These are phyloP conservation scores for Magnusiomyces suaveolens DNA, from an alignment of 1,139 yeast species.

Conservation along the genomic window DNA sequence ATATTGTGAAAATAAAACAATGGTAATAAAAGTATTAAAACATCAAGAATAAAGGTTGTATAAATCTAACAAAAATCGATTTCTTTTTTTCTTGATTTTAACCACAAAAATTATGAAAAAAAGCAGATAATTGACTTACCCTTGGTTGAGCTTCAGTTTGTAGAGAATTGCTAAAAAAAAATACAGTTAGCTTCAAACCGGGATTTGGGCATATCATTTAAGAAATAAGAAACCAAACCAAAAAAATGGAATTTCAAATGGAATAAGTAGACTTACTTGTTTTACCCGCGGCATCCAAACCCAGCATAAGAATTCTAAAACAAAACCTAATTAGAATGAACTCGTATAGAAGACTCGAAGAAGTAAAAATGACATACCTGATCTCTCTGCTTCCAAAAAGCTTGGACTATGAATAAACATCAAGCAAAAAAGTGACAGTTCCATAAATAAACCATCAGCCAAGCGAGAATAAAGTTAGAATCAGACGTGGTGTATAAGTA, in stretches of 20 bases:
- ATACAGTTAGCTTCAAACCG: not conserved
- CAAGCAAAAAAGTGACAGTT: no score
- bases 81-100: no score
- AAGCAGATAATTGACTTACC: constrained; percentile 25
- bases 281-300: constrained; percentile 87
- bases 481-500: not conserved
- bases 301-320: constrained; percentile 70
- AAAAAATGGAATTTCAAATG: no score
- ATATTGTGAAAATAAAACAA: no score
- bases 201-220: no score
- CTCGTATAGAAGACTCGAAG: no score
- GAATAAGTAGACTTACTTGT: constrained; percentile 64
- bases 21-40: no score
- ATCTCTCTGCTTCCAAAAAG: constrained; percentile 40
- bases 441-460: no score
- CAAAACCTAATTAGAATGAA: constrained; percentile 22
- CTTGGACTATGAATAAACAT: constrained; percentile 31
- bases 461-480: not conserved
- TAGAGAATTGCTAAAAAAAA: constrained; percentile 43
- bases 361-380: constrained; percentile 19
- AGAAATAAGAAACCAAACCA: no score
- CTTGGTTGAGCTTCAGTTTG: constrained; percentile 63
- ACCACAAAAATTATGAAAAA: not conserved
- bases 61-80: no score
- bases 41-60: no score